Evolutionary conservation across 176 grass and related monocot species (phyloP), one percentile per base, ranked within the genome.

Genomic region (Avena eriantha): DNA sequence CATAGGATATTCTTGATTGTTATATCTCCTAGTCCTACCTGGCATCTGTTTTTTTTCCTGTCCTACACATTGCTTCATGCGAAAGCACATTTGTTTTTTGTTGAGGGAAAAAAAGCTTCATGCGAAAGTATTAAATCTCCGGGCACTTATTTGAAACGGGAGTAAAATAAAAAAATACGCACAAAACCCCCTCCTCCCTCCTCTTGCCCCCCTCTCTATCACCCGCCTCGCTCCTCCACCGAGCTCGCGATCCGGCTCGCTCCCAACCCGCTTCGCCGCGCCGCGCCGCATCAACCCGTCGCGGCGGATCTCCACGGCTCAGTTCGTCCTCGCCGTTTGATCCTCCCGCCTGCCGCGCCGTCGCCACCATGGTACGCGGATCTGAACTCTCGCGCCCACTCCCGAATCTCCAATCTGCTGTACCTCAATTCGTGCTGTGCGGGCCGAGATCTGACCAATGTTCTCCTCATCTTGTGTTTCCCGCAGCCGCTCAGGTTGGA

Each of bases 401-500:
- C 55, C 67, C 61, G 60, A 80, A 77, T 88, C 86, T 31, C 77
- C 82, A 55, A 76, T 81, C 22, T 17, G 1, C 54, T 82, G 10
- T 24, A 63, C 51, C 69, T 0, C 59, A 53, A 16, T 59, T 69
- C 49, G 59, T 68, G 76, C 9, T 18, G 29, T 8, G 8, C 3
- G 51, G 41, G 47, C 68, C 6, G 83, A 93, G 97, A 96, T 96
- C 97, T 99, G 90, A 89, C 78, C 84, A 91, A 78, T 92, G 70
- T 53, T 79, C 83, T 94, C 22, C 88, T 43, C 86, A 76, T 35
- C 78, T 76, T 82, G 61, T 76, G 78, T 29, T 79, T 66, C 7
- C 66, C 10, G 82, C 92, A 99, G 97, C 97, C 97, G 84, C 97
- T 99, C 89, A 96, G 97, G 92, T 90, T 99, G 84, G 97, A 99